These are phyloP conservation scores for Phialemoniopsis sp. DNA, from an alignment of 2,329 filamentous ascomycete genomes.

Conservation along the genomic window DNA sequence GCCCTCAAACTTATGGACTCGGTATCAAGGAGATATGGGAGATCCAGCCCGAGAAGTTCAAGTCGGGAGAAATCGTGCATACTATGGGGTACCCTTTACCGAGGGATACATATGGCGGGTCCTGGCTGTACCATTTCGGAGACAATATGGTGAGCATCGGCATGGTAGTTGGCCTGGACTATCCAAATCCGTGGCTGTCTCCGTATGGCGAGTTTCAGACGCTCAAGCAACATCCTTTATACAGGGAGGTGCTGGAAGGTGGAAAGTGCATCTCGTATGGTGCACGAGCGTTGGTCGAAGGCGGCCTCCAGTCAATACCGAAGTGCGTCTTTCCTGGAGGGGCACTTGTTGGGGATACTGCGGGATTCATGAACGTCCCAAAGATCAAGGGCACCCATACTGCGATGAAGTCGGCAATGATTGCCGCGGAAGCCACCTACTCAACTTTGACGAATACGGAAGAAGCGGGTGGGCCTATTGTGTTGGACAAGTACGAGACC, in stretches of 20 bases:
- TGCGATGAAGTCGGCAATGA: conserved; percentile 95
- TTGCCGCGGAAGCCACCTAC: conserved; percentile 91
- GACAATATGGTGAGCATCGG: conserved; percentile 94
- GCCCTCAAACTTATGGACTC: conserved; percentile 92
- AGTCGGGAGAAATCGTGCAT: conserved; percentile 80
- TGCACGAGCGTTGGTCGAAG: conserved; percentile 86
- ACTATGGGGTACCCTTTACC: conserved; percentile 90
- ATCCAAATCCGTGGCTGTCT: conserved; percentile 92
- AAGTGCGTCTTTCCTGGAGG: conserved; percentile 96
- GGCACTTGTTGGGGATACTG: conserved; percentile 91
- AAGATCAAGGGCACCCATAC: conserved; percentile 99
- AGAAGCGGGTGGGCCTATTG: conserved; percentile 76
- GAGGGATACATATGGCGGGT: conserved; percentile 87
- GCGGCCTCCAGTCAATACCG: conserved; percentile 95
- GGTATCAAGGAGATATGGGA: conserved; percentile 99
- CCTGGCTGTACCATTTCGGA: conserved; percentile 99
- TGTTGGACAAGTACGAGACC: conserved; percentile 94
- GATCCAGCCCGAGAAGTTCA: conserved; percentile 86
- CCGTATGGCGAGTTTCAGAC: conserved; percentile 97
- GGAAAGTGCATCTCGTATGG: conserved; percentile 98
- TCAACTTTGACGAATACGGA: too few species aligned
- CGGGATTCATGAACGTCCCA: conserved; percentile 93
- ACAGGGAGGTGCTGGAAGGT: conserved; percentile 80
- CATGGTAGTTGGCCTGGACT: conserved; percentile 89
- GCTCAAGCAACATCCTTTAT: conserved; percentile 96